These are phyloP conservation scores for Angomonas deanei DNA, from an alignment of 208 protist species.

Conservation along the genomic window DNA sequence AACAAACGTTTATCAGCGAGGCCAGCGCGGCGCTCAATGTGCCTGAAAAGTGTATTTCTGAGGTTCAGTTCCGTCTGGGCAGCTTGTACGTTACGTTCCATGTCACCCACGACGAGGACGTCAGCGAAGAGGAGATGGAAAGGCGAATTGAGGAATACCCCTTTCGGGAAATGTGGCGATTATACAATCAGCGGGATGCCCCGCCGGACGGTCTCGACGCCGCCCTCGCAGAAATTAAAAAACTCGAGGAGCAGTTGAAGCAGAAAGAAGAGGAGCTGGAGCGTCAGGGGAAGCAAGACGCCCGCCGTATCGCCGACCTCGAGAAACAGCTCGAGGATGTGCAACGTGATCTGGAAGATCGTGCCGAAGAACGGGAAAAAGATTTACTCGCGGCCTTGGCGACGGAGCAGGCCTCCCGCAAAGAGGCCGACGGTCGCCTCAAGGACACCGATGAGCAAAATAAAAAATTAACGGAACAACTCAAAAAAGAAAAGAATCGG, in stretches of 20 bases:
- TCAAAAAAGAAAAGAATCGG: constrained; percentile 58
- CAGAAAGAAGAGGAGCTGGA: constrained; percentile 37
- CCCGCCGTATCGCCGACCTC: constrained; percentile 20
- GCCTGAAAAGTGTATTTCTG: constrained; percentile 28
- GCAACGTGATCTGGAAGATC: constrained; percentile 23
- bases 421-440: constrained; percentile 33
- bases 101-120: constrained; percentile 72
- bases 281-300: constrained; percentile 29
- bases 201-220: constrained; percentile 53
- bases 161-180: constrained; percentile 74
- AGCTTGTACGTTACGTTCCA: constrained; percentile 82
- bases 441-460: constrained; percentile 40
- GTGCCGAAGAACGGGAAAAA: constrained; percentile 23
- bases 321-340: constrained; percentile 34
- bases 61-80: constrained; percentile 62
- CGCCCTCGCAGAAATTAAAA: constrained; percentile 43
- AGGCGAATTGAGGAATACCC: constrained; percentile 66
- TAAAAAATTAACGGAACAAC: constrained; percentile 44
- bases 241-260: constrained; percentile 53
- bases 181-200: constrained; percentile 65
- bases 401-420: constrained; percentile 33
- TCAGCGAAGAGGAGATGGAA: constrained; percentile 63
- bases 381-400: constrained; percentile 35
- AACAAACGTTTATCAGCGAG: constrained; percentile 48
- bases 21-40: constrained; percentile 43